Base-by-base conservation (phyloP, 805 yeast genomes). In the Suhomyces xylopsoci region DNA sequence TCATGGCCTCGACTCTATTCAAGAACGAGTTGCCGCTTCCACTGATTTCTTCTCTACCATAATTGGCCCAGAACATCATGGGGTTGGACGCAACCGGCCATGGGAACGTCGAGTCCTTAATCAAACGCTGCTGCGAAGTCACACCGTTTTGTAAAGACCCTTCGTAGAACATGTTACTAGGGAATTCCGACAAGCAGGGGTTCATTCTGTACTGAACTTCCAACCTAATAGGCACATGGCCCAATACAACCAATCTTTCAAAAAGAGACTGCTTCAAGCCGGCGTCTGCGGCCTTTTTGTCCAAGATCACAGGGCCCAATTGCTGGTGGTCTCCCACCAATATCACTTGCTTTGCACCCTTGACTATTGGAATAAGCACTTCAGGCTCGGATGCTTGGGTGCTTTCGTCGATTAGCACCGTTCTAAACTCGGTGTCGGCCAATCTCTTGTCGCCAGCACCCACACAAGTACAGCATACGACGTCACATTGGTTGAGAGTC, bases 201-300 rank as follows among this genome's bases (percentile, higher is more conserved):
- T 92, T 87, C 97, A 92, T 92, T 73, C 98, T 85, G 70, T 92
- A 92, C 68, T 92, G 98, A 32, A 91, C 96, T 59, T 90, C 96
- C 50, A 92, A 77, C 57, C 97, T 74, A 56, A 90, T 83, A 8
- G 97, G 97, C 8, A 81, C 79, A 63, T 90, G 92, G 2, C 96
- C 96, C 54, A 90, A 78, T 12, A 85, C 75, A 36, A 92, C 85
- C 54, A 92, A 74, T 60, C 98, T 80, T 69, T 93, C 97, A 68
- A 92, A 92, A 50, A 92, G 72, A 1, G 97, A 90, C 65, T 89
- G 96, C 54, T 81, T 81, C 51, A 93, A 78, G 22, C 97, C 97
- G 0, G 96, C 96, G 56, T 85, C 85, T 15, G 87, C 90, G 2
- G 96, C 97, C 59, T 81, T 80, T 61, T 83, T 81, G 59, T 89